These are phyloP conservation scores for Desmodesmus armatus DNA, from an alignment of 139 green algal species.

Conservation along the genomic window DNA sequence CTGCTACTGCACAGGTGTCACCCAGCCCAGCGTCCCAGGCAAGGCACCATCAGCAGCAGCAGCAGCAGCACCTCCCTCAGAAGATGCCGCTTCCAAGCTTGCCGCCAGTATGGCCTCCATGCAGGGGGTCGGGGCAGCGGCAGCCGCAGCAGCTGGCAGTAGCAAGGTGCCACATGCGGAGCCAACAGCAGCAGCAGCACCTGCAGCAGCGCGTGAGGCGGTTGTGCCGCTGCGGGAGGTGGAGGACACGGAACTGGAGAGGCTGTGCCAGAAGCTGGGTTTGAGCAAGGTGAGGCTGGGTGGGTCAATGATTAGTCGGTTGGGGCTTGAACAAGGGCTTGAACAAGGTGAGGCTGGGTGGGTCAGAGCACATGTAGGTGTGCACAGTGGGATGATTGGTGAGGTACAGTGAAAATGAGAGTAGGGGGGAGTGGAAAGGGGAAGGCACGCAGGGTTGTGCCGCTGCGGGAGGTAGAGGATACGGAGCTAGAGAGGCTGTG, in stretches of 20 bases:
- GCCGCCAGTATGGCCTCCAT: too few relatives aligned
- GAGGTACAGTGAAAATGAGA: too few relatives aligned
- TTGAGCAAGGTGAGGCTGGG: not conserved
- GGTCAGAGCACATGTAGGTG: too few relatives aligned
- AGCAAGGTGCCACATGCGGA: not conserved
- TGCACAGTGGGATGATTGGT: too few relatives aligned
- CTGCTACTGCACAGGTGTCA: not conserved
- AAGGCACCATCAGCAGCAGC: slow-evolving; percentile 9
- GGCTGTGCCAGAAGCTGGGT: slow-evolving; percentile 4
- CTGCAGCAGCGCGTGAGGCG: slow-evolving; percentile 10
- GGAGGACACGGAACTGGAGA: slow-evolving; percentile 3
- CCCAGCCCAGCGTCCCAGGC: too few relatives aligned
- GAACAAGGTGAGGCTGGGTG: too few relatives aligned
- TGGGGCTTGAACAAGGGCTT: too few relatives aligned
- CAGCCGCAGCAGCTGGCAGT: not conserved
- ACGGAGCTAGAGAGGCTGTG: not conserved
- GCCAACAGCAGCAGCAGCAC: slow-evolving; percentile 9
- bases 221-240: not conserved
- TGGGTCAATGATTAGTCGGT: too few relatives aligned
- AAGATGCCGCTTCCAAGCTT: not conserved
- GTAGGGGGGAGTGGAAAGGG: too few relatives aligned
- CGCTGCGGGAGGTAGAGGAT: not conserved
- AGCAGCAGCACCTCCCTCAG: not conserved
- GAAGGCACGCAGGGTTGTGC: too few relatives aligned
- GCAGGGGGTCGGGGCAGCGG: too few relatives aligned